Percentiles rank a stretch among this genome's conserved stretches.
phyloP scores from a whole-genome alignment of 73 alveolate genomes.

The Tetrahymena malaccensis region DNA sequence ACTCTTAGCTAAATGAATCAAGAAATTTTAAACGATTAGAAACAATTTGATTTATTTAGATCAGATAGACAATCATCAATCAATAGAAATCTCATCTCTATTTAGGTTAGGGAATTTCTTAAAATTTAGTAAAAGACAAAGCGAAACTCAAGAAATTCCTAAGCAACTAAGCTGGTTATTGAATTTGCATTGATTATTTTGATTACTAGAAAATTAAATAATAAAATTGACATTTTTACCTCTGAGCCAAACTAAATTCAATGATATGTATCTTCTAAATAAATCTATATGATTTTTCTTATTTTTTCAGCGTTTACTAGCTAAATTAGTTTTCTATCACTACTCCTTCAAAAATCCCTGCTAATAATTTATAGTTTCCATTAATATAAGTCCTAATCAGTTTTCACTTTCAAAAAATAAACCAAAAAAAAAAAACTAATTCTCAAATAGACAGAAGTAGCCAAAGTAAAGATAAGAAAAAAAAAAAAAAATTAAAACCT shows the following conservation, averaged over 20 bases:
- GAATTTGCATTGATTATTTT: background rate
- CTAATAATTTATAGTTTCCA: background rate
- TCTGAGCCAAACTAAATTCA: background rate
- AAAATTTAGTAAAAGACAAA: background rate
- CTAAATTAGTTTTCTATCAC: background rate
- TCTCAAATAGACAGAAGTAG: background rate
- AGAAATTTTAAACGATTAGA: background rate
- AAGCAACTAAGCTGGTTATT: background rate
- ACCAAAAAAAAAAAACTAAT: background rate
- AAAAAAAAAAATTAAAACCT: background rate
- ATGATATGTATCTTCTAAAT: background rate
- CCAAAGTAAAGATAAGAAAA: background rate
- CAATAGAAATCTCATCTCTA: background rate
- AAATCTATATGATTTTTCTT: background rate
- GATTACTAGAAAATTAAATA: background rate
- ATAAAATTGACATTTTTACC: background rate
- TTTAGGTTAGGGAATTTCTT: background rate
- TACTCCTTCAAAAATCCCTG: background rate
- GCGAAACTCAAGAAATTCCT: background rate
- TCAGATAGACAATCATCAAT: background rate
- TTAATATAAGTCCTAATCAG: too few species aligned
- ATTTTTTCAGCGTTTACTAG: background rate
- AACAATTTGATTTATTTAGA: background rate
- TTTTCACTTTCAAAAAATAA: background rate
- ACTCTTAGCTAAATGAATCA: background rate